These are phyloP conservation scores for Mortierella sp. DNA, from an alignment of 371 early-diverging fungal species.

Conservation along the genomic window DNA sequence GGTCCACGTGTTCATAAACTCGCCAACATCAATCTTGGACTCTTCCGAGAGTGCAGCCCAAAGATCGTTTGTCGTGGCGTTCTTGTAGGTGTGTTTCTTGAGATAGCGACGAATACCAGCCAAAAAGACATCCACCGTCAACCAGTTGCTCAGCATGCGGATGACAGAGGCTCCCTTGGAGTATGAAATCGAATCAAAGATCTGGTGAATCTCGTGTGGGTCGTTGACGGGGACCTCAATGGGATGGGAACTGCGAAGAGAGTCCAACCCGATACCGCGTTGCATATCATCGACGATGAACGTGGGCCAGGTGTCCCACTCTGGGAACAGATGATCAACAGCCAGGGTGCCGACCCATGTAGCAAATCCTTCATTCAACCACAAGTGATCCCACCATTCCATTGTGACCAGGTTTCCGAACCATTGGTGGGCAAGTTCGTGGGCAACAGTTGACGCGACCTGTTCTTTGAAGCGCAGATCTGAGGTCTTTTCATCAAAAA, in stretches of 20 bases:
- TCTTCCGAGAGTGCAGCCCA: slow-evolving; percentile 82
- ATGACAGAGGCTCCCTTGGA: slow-evolving; percentile 95
- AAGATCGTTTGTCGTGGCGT: slow-evolving; percentile 86
- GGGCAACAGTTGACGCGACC: slow-evolving; percentile 88
- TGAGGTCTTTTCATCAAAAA: slow-evolving; percentile 76
- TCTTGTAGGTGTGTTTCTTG: slow-evolving; percentile 79
- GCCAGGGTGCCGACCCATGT: slow-evolving; percentile 94
- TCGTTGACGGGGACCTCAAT: slow-evolving; percentile 88
- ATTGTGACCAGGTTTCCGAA: slow-evolving; percentile 97
- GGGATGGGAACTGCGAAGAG: slow-evolving; percentile 86
- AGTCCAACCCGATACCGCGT: slow-evolving; percentile 80
- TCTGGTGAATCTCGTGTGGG: slow-evolving; percentile 82
- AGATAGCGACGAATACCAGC: slow-evolving; percentile 85
- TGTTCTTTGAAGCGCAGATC: slow-evolving; percentile 74
- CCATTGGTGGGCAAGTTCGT: slow-evolving; percentile 97
- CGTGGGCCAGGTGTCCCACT: slow-evolving; percentile 76
- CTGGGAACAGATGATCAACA: slow-evolving; percentile 81
- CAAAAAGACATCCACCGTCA: slow-evolving; percentile 81
- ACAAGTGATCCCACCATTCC: slow-evolving; percentile 89
- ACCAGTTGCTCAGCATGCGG: slow-evolving; percentile 87
- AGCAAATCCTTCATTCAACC: slow-evolving; percentile 98
- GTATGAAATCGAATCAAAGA: slow-evolving; percentile 90
- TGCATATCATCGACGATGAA: slow-evolving; percentile 80
- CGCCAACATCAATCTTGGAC: slow-evolving; percentile 76
- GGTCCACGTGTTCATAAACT: slow-evolving; percentile 92